Evolutionary conservation across 495 filamentous ascomycete species (phyloP).

Genomic region (Penicillium longicatenatum): DNA sequence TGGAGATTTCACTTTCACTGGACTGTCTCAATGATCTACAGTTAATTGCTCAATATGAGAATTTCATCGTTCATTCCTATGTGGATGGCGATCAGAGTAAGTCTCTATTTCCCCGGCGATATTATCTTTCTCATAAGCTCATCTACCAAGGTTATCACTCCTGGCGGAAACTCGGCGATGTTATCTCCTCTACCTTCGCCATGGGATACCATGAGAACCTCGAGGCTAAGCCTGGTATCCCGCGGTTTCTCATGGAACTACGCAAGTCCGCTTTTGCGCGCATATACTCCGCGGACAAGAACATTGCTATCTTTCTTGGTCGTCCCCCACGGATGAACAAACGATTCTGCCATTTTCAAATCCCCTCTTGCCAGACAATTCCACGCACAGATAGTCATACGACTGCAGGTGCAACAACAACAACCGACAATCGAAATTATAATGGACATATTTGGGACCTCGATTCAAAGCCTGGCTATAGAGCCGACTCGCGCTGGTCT

Average conservation of each 20-base stretch:
- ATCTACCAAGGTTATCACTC: constrained; percentile 39
- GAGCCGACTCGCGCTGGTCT: constrained; percentile 43
- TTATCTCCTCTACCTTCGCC: constrained; percentile 44
- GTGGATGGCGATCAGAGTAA: constrained; percentile 50
- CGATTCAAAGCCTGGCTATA: constrained; percentile 29
- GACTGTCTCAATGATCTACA: constrained; percentile 50
- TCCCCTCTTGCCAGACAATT: constrained; percentile 24
- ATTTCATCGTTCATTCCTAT: constrained; percentile 47
- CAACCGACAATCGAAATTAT: background rate
- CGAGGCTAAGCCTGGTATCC: constrained; percentile 28
- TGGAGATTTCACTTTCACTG: constrained; percentile 43
- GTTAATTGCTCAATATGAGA: constrained; percentile 47
- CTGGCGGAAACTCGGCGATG: constrained; percentile 47
- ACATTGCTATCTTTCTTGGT: constrained; percentile 47
- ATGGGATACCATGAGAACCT: constrained; percentile 47
- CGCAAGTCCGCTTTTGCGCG: constrained; percentile 42
- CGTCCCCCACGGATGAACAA: constrained; percentile 45
- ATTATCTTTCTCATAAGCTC: background rate
- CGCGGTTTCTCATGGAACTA: constrained; percentile 38
- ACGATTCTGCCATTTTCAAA: constrained; percentile 43
- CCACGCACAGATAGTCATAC: background rate
- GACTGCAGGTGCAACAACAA: background rate
- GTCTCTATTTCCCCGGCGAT: background rate
- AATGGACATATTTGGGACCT: constrained; percentile 16
- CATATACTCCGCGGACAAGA: constrained; percentile 49